phyloP scores from a whole-genome alignment of 768 basidiomycete genomes.

The Rhodotorula diobovata region DNA sequence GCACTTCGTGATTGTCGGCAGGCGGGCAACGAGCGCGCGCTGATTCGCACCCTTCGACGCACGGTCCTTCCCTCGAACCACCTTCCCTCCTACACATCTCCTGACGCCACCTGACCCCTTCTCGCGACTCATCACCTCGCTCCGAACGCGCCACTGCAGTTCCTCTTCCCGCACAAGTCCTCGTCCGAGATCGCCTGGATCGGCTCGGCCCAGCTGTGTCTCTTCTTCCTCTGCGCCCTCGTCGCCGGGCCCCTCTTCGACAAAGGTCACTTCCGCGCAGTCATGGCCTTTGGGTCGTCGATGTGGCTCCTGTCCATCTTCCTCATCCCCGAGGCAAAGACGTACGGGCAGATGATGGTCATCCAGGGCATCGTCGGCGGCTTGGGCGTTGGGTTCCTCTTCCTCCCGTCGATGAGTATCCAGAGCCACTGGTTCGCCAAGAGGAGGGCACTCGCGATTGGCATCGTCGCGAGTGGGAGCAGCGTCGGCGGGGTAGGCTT shows the following conservation, averaged over 20 bases:
- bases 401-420: constrained; percentile 52
- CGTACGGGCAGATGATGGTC: constrained; percentile 52
- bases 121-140: too few relatives aligned
- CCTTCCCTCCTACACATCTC: too few relatives aligned
- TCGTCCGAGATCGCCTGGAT: constrained; percentile 46
- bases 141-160: background rate
- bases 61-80: too few relatives aligned
- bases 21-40: background rate
- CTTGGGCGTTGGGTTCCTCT: constrained; percentile 52
- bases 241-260: constrained; percentile 44
- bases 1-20: too few relatives aligned
- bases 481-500: constrained; percentile 60
- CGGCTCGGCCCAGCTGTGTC: constrained; percentile 44
- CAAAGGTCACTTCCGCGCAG: constrained; percentile 24
- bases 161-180: constrained; percentile 38
- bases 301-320: constrained; percentile 48
- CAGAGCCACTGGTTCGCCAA: constrained; percentile 57
- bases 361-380: constrained; percentile 55
- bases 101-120: too few relatives aligned
- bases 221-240: constrained; percentile 43
- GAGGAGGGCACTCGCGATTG: constrained; percentile 66
- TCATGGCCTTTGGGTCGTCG: constrained; percentile 46
- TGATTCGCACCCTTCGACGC: too few relatives aligned
- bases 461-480: constrained; percentile 65
- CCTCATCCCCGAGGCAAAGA: constrained; percentile 22